Evolutionary conservation across 148 eudicot genomes (phyloP).

Genomic region (Camellia sinensis): DNA sequence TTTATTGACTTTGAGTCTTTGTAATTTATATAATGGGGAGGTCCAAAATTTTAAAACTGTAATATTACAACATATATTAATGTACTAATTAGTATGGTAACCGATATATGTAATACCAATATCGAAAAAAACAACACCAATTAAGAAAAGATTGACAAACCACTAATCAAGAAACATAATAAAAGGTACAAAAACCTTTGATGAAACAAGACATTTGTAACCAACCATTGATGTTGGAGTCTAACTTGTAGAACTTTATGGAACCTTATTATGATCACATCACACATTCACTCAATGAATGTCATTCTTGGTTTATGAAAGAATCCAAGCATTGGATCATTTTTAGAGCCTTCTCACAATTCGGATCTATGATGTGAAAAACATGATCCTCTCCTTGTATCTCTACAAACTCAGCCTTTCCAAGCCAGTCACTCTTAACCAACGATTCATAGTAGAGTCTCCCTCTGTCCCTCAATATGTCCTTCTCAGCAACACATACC

Average conservation of each 20-base stretch:
- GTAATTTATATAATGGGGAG: too few species aligned
- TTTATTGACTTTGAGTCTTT: too few species aligned
- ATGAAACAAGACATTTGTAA: background rate
- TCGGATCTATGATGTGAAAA: slow-evolving; percentile 33
- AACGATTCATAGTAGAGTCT: slow-evolving; percentile 22
- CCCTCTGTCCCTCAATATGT: slow-evolving; percentile 32
- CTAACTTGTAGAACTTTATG: background rate
- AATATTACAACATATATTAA: too few species aligned
- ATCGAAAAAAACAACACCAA: too few species aligned
- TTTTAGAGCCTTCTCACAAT: slow-evolving; percentile 22
- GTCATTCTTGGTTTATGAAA: slow-evolving; percentile 22
- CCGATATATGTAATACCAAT: too few species aligned
- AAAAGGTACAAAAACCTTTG: too few species aligned
- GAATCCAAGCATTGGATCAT: slow-evolving; percentile 23
- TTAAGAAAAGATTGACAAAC: too few species aligned
- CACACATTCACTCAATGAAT: background rate
- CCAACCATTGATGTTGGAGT: background rate
- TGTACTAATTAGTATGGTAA: too few species aligned
- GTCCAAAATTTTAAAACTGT: too few species aligned
- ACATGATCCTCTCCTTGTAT: slow-evolving; percentile 36
- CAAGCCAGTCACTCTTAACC: slow-evolving; percentile 24
- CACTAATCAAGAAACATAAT: too few species aligned
- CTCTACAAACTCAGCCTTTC: slow-evolving; percentile 23
- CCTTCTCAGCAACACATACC: slow-evolving; percentile 36
- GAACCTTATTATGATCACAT: background rate